Evolutionary conservation across 2,329 filamentous ascomycete species (phyloP), one percentile per base, ranked within the genome.

Genomic region (Coniochaeta sp.): DNA sequence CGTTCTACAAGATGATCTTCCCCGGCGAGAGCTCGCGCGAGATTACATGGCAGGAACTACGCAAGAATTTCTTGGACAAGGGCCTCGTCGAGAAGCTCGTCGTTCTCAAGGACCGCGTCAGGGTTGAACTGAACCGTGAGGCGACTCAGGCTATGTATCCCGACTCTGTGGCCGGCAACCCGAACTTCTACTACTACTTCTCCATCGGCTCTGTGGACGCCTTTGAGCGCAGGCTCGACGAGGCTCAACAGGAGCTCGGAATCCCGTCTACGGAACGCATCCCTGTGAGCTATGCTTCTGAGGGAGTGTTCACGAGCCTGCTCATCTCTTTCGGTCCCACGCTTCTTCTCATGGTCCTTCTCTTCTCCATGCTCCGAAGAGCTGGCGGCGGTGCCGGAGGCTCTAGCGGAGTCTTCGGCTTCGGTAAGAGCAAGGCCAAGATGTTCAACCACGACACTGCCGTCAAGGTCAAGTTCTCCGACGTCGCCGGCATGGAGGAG

Each of bases 401-500:
- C 24, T 73, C 78, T 48, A 85, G 85, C 63, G 90, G 91, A 58
- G 88, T 97, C 64, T 99, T 99, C 65, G 91, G 91, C 59, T 96
- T 99, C 71, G 89, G 91, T 60, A 92, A 94, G 78, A 96, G 91
- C 71, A 85, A 89, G 62, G 94, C 94, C 24, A 97, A 96, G 77
- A 87, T 89, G 63, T 99, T 97, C 77, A 99, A 96, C 68, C 91
- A 96, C 60, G 94, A 99, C 75, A 89, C 89, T 10, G 89, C 94
- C 53, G 82, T 99, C 74, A 96, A 95, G 73, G 91, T 95, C 69
- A 97, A 96, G 71, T 99, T 99, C 67, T 77, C 89, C 46, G 94
- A 99, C 66, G 94, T 99, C 40, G 94, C 94, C 38, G 94, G 94
- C 59, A 92, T 97, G 85, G 94, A 99, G 67, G 94, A 99, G 72